Evolutionary conservation across 2,329 filamentous ascomycete genomes (phyloP).

Genomic region (Phaeosphaeriaceae sp.): DNA sequence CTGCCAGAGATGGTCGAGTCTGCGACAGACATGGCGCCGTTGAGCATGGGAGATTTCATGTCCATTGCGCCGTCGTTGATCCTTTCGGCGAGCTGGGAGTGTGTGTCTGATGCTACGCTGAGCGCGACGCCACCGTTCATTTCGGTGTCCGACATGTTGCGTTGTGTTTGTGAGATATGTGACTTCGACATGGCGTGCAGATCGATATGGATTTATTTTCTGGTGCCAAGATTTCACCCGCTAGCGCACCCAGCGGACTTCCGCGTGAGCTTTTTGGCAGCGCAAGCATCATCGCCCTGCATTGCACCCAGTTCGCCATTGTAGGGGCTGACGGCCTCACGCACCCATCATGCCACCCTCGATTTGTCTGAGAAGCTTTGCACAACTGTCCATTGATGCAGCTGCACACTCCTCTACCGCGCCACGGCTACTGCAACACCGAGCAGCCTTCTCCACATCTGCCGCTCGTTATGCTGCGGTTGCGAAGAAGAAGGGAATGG

Average conservation of each 20-base stretch:
- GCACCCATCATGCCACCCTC: constrained; percentile 38
- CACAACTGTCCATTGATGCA: constrained; percentile 39
- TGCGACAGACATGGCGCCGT: constrained; percentile 38
- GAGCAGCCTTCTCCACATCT: constrained; percentile 43
- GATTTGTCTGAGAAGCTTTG: constrained; percentile 41
- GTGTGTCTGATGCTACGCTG: constrained; percentile 24
- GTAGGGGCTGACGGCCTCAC: constrained; percentile 34
- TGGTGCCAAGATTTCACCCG: constrained; percentile 1
- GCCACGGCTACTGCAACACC: constrained; percentile 33
- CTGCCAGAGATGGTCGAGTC: constrained; percentile 41
- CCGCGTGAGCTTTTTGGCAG: constrained; percentile 4
- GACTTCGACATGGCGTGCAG: neutral
- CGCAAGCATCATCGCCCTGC: neutral
- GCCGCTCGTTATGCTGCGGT: constrained; percentile 32
- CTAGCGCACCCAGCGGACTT: constrained; percentile 1
- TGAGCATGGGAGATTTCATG: constrained; percentile 28
- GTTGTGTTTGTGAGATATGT: neutral
- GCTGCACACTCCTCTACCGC: constrained; percentile 27
- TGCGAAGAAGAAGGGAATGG: constrained; percentile 36
- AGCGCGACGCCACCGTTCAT: constrained; percentile 41
- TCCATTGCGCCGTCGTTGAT: constrained; percentile 45
- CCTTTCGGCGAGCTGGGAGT: constrained; percentile 35
- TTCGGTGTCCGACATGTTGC: constrained; percentile 35
- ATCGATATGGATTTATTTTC: constrained; percentile 3
- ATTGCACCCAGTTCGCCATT: constrained; percentile 29